Evolutionary conservation across 176 grass and related monocot genomes (phyloP), one percentile per base, ranked within the genome.

Genomic region (Typha latifolia): DNA sequence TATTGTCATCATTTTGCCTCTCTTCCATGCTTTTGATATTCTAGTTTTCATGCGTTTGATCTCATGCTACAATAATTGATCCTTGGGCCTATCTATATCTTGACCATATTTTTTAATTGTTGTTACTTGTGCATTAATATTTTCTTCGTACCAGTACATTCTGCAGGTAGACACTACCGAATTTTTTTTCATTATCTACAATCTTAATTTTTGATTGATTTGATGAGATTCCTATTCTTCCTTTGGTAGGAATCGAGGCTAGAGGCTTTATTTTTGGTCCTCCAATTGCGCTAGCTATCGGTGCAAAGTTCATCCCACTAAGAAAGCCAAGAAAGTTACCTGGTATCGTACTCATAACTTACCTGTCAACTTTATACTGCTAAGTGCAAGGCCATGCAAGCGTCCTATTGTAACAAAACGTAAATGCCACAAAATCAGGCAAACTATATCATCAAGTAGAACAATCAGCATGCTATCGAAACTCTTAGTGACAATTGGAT

Each of bases 181-280:
- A 1, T 26, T 26, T 26, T 29, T 29, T 29, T 29, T 3, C 3
- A 29, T 29, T 29, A 29, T 29, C 27, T 29, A 29, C 27, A 57
- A 19, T 57, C 1, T 21, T 11, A 18, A 4, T 57, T 57, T 20
- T 19, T 57, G 53, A 9, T 5, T 57, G 20, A 16, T 57, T 19
- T 57, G 11, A 8, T 72, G 15, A 62, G 14, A 72, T 13, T 64
- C 65, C 48, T 43, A 62, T 49, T 20, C n/a, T 13, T 68, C 19
- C 55, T 70, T 67, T 18, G 26, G 5, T 47, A 87, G 85, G 85
- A 51, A 72, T 87, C 43, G 85, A 87, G 72, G 80, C 85, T 52
- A 83, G 85, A 66, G 85, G 85, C 47, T 87, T 87, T 62, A 80
- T 87, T 69, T 87, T 87, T 52, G 85, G 85, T 52, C 80, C 85